Evolutionary conservation across 1,284 basidiomycete genomes (phyloP).

Genomic region (Rhodofomes roseus): DNA sequence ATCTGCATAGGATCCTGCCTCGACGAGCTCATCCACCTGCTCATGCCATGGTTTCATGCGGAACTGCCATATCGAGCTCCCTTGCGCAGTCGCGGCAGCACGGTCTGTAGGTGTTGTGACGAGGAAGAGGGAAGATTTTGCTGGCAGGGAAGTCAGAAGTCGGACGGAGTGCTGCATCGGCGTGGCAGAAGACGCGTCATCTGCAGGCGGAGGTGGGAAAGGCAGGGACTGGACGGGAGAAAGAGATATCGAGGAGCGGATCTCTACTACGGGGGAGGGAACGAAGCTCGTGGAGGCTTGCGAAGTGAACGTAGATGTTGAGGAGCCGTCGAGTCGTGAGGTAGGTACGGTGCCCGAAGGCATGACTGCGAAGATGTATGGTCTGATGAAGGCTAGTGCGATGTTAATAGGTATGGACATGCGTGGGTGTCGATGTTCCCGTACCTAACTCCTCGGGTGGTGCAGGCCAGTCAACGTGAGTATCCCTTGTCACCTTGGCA

Average conservation of each 20-base stretch:
- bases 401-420: not conserved
- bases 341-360: slow-evolving; percentile 60
- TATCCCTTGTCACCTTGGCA: slow-evolving; percentile 57
- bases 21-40: slow-evolving; percentile 85
- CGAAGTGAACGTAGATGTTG: slow-evolving; percentile 7
- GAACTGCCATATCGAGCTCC: slow-evolving; percentile 78
- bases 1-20: slow-evolving; percentile 70
- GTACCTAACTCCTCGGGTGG: slow-evolving; percentile 80
- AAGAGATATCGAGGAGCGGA: slow-evolving; percentile 77
- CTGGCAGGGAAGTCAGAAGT: slow-evolving; percentile 49
- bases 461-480: slow-evolving; percentile 73
- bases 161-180: slow-evolving; percentile 49
- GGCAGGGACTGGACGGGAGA: slow-evolving; percentile 60
- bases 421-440: slow-evolving; percentile 9
- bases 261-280: slow-evolving; percentile 63
- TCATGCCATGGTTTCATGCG: slow-evolving; percentile 70
- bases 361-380: slow-evolving; percentile 81
- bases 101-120: slow-evolving; percentile 75
- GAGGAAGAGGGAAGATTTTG: slow-evolving; percentile 62
- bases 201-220: slow-evolving; percentile 52
- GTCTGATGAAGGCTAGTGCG: slow-evolving; percentile 69
- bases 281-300: slow-evolving; percentile 30
- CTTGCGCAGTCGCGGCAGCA: slow-evolving; percentile 54
- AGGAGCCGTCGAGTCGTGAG: slow-evolving; percentile 17
- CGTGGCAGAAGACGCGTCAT: slow-evolving; percentile 20